Evolutionary conservation across 2,329 filamentous ascomycete genomes (phyloP).

Genomic region (Pezicula neosporulosa): DNA sequence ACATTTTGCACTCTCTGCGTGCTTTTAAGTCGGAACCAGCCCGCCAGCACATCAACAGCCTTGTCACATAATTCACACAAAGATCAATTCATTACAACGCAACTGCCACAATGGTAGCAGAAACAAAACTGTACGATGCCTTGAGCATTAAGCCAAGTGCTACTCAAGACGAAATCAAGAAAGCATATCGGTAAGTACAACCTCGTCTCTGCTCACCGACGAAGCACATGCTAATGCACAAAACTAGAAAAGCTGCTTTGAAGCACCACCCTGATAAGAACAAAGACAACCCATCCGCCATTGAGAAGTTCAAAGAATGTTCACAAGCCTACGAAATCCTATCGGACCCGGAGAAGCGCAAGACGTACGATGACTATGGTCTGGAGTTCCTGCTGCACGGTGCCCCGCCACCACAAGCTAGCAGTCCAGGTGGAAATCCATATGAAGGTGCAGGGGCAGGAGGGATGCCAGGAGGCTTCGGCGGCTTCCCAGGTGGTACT

Average conservation of each 20-base stretch:
- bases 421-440: slow-evolving; percentile 51
- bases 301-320: slow-evolving; percentile 96
- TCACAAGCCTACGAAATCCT: slow-evolving; percentile 98
- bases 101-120: slow-evolving; percentile 71
- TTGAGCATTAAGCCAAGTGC: slow-evolving; percentile 77
- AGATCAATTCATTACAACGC: not conserved
- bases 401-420: slow-evolving; percentile 64
- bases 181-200: slow-evolving; percentile 74
- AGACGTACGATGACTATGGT: slow-evolving; percentile 91
- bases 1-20: not conserved
- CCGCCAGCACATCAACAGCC: not conserved
- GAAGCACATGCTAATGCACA: slow-evolving; percentile 11
- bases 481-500: slow-evolving; percentile 42
- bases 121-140: slow-evolving; percentile 92
- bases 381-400: slow-evolving; percentile 89
- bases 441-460: slow-evolving; percentile 51
- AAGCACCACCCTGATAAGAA: slow-evolving; percentile 99
- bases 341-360: slow-evolving; percentile 93
- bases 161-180: slow-evolving; percentile 93
- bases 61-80: not conserved
- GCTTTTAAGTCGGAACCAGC: not conserved
- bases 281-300: slow-evolving; percentile 79
- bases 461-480: slow-evolving; percentile 51
- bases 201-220: slow-evolving; percentile 1
- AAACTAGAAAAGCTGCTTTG: slow-evolving; percentile 72